Base-by-base conservation (phyloP, 1,139 yeast genomes). In the Magnusiomyces tetraspermus region DNA sequence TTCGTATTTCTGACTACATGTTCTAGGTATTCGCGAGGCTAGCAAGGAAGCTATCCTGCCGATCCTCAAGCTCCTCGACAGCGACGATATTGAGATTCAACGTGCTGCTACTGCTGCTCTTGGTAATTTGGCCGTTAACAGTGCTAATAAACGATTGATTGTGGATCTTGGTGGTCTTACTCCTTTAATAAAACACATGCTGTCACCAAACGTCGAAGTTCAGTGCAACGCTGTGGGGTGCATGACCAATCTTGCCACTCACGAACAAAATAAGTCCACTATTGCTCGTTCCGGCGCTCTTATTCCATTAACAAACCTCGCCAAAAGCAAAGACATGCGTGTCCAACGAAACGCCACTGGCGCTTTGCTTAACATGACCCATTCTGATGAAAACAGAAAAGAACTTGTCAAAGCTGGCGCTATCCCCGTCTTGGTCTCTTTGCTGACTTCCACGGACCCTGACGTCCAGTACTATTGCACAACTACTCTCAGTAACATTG, bases 211-310 rank as follows among this genome's bases (percentile, higher is more conserved):
- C 64, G 95, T 92, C 57, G 99, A 92, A 68, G 98, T 94, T 41
- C 98, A 94, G 71, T 92, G 99, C 70, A 92, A 92, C 67, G 98
- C 99, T 2, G 98, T 94, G 53, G 99, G 99, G 10, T 94, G 98
- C 68, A 90, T 92, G 67, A 92, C 99, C 40, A 92, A 92, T 67
- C 78, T 92, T 69, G 98, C 98, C 15, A 92, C 98, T n/a, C 96
- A 88, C 70, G 98, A 92, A 70, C 96, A 89, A 64, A 94, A 92
- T 71, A 92, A 92, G 70, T 82, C 94, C 50, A 89, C 88, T 67
- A 92, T 92, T 63, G 98, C 99, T 26, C 84, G 90, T 53, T 83
- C 95, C 42, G 99, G 98, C n/a, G 98, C 98, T 1, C 76, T 92
- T 54, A 82, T 87, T 45, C 98, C 98, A 5, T 77, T 92, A 63